Evolutionary conservation across 768 basidiomycete species (phyloP).

Genomic region (Boletus bicolor): DNA sequence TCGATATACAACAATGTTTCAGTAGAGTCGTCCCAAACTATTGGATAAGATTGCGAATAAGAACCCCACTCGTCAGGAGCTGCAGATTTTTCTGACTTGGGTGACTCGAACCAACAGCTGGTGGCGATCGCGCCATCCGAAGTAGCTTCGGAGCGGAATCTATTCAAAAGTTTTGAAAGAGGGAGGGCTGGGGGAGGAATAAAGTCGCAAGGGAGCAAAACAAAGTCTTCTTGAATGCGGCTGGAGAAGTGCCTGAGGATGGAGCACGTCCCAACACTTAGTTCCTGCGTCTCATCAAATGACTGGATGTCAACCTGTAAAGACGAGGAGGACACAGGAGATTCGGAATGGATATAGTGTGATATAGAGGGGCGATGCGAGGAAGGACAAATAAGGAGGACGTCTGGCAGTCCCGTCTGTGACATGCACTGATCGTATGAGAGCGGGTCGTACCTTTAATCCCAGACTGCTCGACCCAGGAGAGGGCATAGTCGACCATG

Average conservation of each 20-base stretch:
- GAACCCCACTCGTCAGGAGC: slow-evolving; percentile 67
- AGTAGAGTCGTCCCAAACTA: slow-evolving; percentile 65
- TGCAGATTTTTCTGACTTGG: slow-evolving; percentile 50
- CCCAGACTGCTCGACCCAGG: slow-evolving; percentile 86
- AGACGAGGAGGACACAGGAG: slow-evolving; percentile 56
- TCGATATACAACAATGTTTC: slow-evolving; percentile 73
- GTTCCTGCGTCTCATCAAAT: slow-evolving; percentile 69
- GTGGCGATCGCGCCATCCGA: slow-evolving; percentile 63
- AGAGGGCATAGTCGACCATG: slow-evolving; percentile 76
- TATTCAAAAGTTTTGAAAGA: slow-evolving; percentile 69
- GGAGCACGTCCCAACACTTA: slow-evolving; percentile 65
- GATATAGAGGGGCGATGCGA: slow-evolving; percentile 73
- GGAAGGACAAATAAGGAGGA: slow-evolving; percentile 81
- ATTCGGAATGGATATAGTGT: slow-evolving; percentile 80
- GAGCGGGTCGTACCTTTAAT: slow-evolving; percentile 58
- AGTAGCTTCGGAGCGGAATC: slow-evolving; percentile 71
- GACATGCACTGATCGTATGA: slow-evolving; percentile 5
- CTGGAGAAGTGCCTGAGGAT: slow-evolving; percentile 73
- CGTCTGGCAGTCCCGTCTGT: slow-evolving; percentile 48
- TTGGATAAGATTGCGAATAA: slow-evolving; percentile 43
- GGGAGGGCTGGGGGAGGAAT: slow-evolving; percentile 73
- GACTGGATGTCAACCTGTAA: slow-evolving; percentile 76
- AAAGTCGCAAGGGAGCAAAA: slow-evolving; percentile 89
- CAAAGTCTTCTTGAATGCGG: slow-evolving; percentile 80
- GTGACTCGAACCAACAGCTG: slow-evolving; percentile 59